These are phyloP conservation scores for Venustampulla echinocandica DNA, from an alignment of 495 filamentous ascomycete genomes.

Conservation along the genomic window DNA sequence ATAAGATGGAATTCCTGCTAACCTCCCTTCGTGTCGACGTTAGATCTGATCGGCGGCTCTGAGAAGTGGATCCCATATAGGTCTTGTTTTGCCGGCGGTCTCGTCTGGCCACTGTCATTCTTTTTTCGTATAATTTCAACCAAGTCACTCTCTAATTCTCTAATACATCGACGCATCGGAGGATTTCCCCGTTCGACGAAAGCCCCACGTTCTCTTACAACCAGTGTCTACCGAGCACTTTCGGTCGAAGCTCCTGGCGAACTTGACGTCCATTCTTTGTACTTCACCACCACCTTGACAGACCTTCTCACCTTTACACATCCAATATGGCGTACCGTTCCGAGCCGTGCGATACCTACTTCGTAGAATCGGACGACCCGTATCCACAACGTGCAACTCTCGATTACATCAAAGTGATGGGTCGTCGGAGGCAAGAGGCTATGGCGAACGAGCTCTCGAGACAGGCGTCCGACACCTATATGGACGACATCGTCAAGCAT, in stretches of 20 bases:
- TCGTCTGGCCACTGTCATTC: slow-evolving; percentile 24
- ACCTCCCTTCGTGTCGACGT: not conserved
- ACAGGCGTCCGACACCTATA: slow-evolving; percentile 75
- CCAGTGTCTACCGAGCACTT: slow-evolving; percentile 17
- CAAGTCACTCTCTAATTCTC: slow-evolving; percentile 21
- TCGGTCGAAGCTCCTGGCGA: slow-evolving; percentile 28
- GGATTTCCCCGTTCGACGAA: slow-evolving; percentile 5
- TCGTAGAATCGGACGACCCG: slow-evolving; percentile 71
- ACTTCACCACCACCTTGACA: slow-evolving; percentile 13
- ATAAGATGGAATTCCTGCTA: not conserved
- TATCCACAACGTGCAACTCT: slow-evolving; percentile 45
- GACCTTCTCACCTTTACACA: slow-evolving; percentile 16
- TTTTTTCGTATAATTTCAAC: slow-evolving; percentile 15
- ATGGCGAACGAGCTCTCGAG: slow-evolving; percentile 83
- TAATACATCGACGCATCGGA: slow-evolving; percentile 16
- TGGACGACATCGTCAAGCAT: slow-evolving; percentile 84
- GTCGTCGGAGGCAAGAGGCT: slow-evolving; percentile 67
- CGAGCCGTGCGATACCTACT: slow-evolving; percentile 68
- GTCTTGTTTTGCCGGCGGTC: slow-evolving; percentile 1
- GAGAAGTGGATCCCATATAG: slow-evolving; percentile 8
- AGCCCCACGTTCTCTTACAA: slow-evolving; percentile 15
- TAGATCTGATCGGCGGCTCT: slow-evolving; percentile 8
- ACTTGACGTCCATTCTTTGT: slow-evolving; percentile 26
- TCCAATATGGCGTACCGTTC: slow-evolving; percentile 67
- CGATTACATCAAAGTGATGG: slow-evolving; percentile 64